Base-by-base conservation (phyloP, 352 stramenopile genomes). In the Pythium guiyangense region DNA sequence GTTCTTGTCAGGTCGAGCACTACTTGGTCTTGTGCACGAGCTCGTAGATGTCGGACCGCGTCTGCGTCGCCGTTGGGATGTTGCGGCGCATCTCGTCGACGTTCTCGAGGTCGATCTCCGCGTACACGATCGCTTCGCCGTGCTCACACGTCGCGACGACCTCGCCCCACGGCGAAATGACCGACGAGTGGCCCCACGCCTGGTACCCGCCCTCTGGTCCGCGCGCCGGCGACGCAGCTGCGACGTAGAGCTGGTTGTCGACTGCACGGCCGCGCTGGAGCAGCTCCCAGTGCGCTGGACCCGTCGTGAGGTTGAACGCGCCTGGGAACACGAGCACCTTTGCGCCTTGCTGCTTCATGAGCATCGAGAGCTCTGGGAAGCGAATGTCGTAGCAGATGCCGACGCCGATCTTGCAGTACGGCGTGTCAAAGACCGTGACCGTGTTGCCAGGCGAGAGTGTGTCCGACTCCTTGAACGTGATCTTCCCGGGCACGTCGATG, bases 331-430 rank as follows among this genome's bases (percentile, higher is more conserved):
- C 74, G 49, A 96, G 66, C 54, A 94, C 58, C 68, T 95, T 94
- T 47, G 87, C 85, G 74, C 92, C 77, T 76, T 91, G 64, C 78
- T 88, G 76, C 72, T 98, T 88, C 74, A 98, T 88, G 22, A 99
- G 80, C 81, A 99, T 98, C 54, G 96, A 96, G 35, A 99, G 93
- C 73, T 99, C 96, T 10, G 97, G 94, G 73, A 99, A 99, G 50
- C 97, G 96, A 69, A 99, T 98, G 74, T 99, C 97, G 75, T 99
- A 99, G 79, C 98, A 99, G 63, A 99, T 99, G 25, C 93, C 98
- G 27, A 99, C 79, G 59, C 97, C 97, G 52, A 99, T 93, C 60
- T 95, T 95, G 72, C 90, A 87, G 62, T 82, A 97, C 29, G 79
- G 82, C 48, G 86, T 96, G 67, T 96, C 83, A 55, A 94, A 92